Base-by-base conservation (phyloP, 306 rosid species). In the Cucurbita moschata region DNA sequence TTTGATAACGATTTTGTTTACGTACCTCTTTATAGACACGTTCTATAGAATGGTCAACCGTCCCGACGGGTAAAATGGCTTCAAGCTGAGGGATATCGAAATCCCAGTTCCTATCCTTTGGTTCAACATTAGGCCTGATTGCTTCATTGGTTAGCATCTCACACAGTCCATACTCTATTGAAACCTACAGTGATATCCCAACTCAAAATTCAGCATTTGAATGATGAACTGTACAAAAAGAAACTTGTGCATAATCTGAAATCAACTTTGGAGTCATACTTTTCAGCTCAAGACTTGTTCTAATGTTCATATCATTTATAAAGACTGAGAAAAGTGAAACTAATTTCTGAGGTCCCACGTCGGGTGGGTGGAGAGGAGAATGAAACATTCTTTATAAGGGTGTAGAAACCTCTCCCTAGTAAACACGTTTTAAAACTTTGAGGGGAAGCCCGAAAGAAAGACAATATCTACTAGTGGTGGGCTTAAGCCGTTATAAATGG, bases 81-180 rank as follows among this genome's bases (percentile, higher is more conserved):
- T 94, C 92, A 23, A 89, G 86, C 78, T 91, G 88, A 21, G 89
- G 15, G 40, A 94, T 65, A 57, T 86, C 65, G 78, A 94, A 89
- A 55, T 88, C 96, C 88, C 90, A 91, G 37, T 89, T 78, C 51
- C 87, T 88, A 75, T 94, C 90, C 77, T 82, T 83, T 4, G 99
- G 99, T 74, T 81, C 82, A 42, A 80, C 67, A 0, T 77, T 77
- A 18, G 73, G 75, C 10, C 75, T 86, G 66, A 94, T 91, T 2
- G 96, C 99, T 53, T 5, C 81, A 5, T 8, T 78, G 86, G 79
- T 87, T 72, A 94, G 82, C 96, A 91, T 86, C 83, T 89, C 99
- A 74, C 97, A 89, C 43, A 94, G 77, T 10, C 99, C 99, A 78
- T 81, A 83, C 82, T 94, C 99, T 55, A 94, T 86, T 74, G 96